phyloP scores from a whole-genome alignment of 2,329 filamentous ascomycete genomes.

The Plenodomus lindquistii region DNA sequence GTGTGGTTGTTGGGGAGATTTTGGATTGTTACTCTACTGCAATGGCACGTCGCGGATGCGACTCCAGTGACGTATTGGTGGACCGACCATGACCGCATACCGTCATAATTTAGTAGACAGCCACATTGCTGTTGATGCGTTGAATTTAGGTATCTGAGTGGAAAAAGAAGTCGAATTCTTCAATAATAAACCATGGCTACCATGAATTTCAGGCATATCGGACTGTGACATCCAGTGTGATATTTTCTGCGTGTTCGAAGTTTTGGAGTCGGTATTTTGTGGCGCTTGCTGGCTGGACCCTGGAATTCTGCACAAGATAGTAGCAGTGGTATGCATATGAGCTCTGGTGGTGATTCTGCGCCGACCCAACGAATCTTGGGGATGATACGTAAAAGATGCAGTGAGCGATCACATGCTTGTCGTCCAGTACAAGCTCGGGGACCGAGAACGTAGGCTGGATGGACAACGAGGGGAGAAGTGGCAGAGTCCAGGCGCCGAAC shows the following conservation, averaged over 20 bases:
- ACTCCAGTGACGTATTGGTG: constrained; percentile 2
- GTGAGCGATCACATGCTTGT: background rate
- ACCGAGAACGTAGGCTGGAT: constrained; percentile 2
- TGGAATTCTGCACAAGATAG: background rate
- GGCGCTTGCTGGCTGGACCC: background rate
- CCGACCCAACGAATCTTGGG: too few relatives aligned
- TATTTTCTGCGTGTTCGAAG: too few relatives aligned
- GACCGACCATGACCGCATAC: background rate
- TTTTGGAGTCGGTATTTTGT: too few relatives aligned
- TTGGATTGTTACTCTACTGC: background rate
- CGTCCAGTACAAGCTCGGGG: background rate
- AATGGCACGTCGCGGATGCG: constrained; percentile 1
- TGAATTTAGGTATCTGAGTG: background rate
- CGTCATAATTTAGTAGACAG: background rate
- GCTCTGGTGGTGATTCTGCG: too few relatives aligned
- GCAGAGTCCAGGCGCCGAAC: background rate
- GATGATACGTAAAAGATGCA: background rate
- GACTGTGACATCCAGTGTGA: too few relatives aligned
- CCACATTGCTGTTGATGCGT: background rate
- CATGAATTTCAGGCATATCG: too few relatives aligned
- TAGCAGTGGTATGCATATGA: too few relatives aligned
- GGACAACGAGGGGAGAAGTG: constrained; percentile 6
- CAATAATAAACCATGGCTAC: too few relatives aligned
- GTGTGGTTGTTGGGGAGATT: background rate
- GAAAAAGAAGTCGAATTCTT: too few relatives aligned